A percentile compares a stretch with the other conserved stretches of the same genome.
Conservation (phyloP, 2,329 filamentous ascomycete species). For the Colletotrichum simmondsii region DNA sequence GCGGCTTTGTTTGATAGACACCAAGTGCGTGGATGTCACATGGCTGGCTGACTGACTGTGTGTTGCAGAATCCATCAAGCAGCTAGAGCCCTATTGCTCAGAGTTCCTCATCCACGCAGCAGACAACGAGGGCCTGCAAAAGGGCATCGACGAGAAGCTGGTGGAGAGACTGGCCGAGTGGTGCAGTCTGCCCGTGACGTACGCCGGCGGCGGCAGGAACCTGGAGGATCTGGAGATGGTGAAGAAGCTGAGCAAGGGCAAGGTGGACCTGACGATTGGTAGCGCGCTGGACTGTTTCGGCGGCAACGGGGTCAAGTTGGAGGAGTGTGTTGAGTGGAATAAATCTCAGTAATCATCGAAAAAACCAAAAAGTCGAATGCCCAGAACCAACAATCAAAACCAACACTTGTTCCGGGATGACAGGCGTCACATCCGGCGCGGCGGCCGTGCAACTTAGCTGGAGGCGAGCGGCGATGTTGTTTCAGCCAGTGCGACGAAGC, state of each 20-base stretch:
- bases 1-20: not conserved
- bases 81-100: conserved; percentile 90
- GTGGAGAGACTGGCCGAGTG: conserved; percentile 82
- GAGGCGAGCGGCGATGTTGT: conserved; percentile 2
- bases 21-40: not conserved
- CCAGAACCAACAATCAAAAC: not conserved
- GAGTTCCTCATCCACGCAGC: conserved; percentile 98
- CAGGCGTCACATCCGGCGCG: conserved; percentile 24
- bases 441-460: conserved; percentile 16
- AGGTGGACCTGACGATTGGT: conserved; percentile 93
- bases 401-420: conserved; percentile 19
- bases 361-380: conserved; percentile 13
- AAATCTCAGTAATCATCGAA: conserved; percentile 41
- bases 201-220: conserved; percentile 90
- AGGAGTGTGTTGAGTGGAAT: conserved; percentile 93
- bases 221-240: conserved; percentile 87
- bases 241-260: conserved; percentile 79
- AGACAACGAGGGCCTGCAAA: conserved; percentile 94
- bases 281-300: conserved; percentile 97
- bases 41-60: not conserved
- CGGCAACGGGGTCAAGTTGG: conserved; percentile 85
- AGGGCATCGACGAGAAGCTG: conserved; percentile 88
- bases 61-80: conserved; percentile 78
- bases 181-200: conserved; percentile 94
- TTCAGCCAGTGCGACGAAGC: conserved; percentile 24